Conservation (phyloP, 2,329 filamentous ascomycete species). For the Fusarium sp. region DNA sequence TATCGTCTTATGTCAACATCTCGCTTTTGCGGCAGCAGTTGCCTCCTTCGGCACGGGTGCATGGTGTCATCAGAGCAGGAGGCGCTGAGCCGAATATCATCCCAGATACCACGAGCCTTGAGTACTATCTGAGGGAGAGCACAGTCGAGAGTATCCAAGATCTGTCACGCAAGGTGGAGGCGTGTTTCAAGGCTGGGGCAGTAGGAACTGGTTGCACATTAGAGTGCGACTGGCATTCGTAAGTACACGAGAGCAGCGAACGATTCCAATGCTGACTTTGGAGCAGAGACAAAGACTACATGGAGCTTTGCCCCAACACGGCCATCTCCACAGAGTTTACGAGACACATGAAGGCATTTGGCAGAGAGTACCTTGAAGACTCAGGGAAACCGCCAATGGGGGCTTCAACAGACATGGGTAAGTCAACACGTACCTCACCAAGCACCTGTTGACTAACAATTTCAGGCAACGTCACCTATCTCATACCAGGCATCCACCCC, state of each 20-base stretch:
- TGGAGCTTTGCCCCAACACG: conserved; percentile 35
- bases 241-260: too few relatives aligned
- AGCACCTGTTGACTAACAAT: not conserved
- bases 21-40: conserved; percentile 68
- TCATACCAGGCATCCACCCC: conserved; percentile 38
- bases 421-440: not conserved
- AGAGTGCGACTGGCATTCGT: conserved; percentile 48
- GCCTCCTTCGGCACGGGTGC: conserved; percentile 61
- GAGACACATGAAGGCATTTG: conserved; percentile 36
- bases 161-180: conserved; percentile 48
- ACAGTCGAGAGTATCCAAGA: conserved; percentile 52
- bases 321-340: conserved; percentile 27
- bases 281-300: conserved; percentile 35
- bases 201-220: conserved; percentile 60
- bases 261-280: conserved; percentile 2
- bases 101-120: conserved; percentile 59
- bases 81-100: conserved; percentile 68
- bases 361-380: conserved; percentile 17
- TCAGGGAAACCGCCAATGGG: conserved; percentile 31
- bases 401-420: conserved; percentile 42
- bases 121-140: conserved; percentile 45
- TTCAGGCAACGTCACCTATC: conserved; percentile 38
- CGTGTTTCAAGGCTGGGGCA: conserved; percentile 55
- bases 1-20: conserved; percentile 61
- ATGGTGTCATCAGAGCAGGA: conserved; percentile 65